Base-by-base conservation (phyloP, 2,329 filamentous ascomycete species). In the Xylaria sp. region DNA sequence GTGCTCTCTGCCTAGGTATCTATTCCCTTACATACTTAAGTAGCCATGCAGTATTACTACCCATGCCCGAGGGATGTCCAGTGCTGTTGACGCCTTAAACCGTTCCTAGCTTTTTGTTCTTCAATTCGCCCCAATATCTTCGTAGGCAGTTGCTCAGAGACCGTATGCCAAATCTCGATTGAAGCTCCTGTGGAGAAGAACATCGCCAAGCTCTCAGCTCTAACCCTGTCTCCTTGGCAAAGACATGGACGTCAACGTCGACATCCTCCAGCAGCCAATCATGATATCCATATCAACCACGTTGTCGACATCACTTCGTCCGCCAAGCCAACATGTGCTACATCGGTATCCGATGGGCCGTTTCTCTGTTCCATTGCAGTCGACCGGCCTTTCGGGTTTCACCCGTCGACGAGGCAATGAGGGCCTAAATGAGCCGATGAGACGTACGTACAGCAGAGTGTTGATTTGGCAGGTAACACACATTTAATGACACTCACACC, bases 161-260 rank as follows among this genome's bases (percentile, higher is more conserved):
- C 13, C 13, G 44, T n/a, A 51, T 25, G 23, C 18, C n/a, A 23
- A 40, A 51, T 25, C 27, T 29, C 48, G 12, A 51, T 25, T 18
- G 35, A 40, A 57, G 53, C 53, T 40, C 1, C 18, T 65, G 40
- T 54, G 59, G 63, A 32, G 63, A 55, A 35, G 3, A 37, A 23
- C 23, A 57, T 57, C 35, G 67, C 67, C 67, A 69, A 69, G 67
- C 27, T 32, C 23, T 67, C 64, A 69, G 67, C 67, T 55, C 48
- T 23, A 47, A 23, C 47, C 3, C 25, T 62, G 47, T 47, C 59
- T 21, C 40, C 66, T 69, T 69, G 67, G 67, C 67, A 51, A 35
- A 44, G 54, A 29, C 23, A 47, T 42, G 29, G 21, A 35, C 29
- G 55, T 42, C 35, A 62, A 53, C 63, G 40, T 48, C 21, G 12